Conservation (phyloP, 768 basidiomycete genomes). For the Tulasnella sp. region DNA sequence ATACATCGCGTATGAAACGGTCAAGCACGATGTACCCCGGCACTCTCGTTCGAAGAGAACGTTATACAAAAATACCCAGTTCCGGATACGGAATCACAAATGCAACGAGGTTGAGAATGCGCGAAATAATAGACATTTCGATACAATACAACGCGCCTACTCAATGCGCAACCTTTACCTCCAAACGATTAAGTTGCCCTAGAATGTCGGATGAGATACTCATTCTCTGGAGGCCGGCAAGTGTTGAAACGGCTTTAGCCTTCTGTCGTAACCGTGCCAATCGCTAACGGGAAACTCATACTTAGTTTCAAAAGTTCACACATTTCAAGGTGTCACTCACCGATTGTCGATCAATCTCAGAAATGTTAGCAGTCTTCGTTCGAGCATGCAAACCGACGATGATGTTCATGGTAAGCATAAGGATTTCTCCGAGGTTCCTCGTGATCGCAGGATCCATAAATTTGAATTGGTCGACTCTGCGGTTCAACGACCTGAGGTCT, state of each 20-base stretch:
- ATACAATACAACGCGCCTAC: neutral
- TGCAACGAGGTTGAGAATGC: neutral
- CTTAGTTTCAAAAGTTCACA: conserved; percentile 29
- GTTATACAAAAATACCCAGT: neutral
- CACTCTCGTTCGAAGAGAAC: neutral
- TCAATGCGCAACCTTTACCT: conserved; percentile 48
- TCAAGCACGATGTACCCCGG: neutral
- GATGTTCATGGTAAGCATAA: conserved; percentile 89
- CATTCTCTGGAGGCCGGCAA: conserved; percentile 82
- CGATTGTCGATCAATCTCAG: conserved; percentile 73
- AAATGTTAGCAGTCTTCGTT: conserved; percentile 64
- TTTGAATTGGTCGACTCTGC: conserved; percentile 84
- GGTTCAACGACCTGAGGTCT: conserved; percentile 79
- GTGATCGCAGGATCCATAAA: conserved; percentile 79
- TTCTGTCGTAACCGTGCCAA: conserved; percentile 67
- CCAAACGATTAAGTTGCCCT: conserved; percentile 76
- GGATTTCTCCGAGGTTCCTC: conserved; percentile 81
- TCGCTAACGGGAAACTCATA: conserved; percentile 42
- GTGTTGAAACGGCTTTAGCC: conserved; percentile 81
- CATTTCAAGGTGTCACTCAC: conserved; percentile 43
- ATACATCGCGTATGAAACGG: too few species aligned
- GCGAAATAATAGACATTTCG: neutral
- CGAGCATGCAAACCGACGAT: conserved; percentile 75
- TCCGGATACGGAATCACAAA: neutral
- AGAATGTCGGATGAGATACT: conserved; percentile 88